Evolutionary conservation across 768 basidiomycete genomes (phyloP), one percentile per base, ranked within the genome.

Genomic region (Russula foetens): DNA sequence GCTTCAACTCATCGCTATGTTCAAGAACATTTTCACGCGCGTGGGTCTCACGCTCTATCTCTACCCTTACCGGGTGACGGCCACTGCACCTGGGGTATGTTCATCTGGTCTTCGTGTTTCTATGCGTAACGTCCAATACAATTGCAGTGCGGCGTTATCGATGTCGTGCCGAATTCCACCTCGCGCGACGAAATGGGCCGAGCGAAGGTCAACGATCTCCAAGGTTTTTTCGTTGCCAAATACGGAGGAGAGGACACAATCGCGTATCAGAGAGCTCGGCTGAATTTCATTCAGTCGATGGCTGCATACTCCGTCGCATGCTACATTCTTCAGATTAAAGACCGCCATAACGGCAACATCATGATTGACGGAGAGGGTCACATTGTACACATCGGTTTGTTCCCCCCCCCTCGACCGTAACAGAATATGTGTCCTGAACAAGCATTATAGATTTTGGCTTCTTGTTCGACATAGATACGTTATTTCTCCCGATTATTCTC

Each of bases 151-250:
- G 97, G 97, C 50, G 92, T 99, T 53, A 98, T 99, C 63, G 97
- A 99, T 65, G 97, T 98, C 43, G 93, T 99, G 4, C 96, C 97
- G 0, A 93, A 98, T 70, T 85, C 97, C 0, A 99, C 97, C 0
- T 98, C 97, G 0, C 84, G 97, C 56, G 97, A 99, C 71, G 97
- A 99, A 76, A 98, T 99, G 97, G 97, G 97, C 33, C 84, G 97
- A 35, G 92, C 93, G 33, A 98, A 98, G 75, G 90, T 98, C 70
- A 98, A 98, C 66, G 95, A 99, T 70, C 79, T 99, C 21, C 81
- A 90, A 35, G 88, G 88, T 66, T 99, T 98, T 76, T 99, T 98
- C 73, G 79, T 92, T 26, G 84, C 91, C 35, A 95, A 89, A 71
- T 97, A 97, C 68, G 97, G 96, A 23, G 86, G 89, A 50, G 83